Conservation (phyloP, 2,329 filamentous ascomycete genomes). For the Pseudohalonectria lignicola region DNA sequence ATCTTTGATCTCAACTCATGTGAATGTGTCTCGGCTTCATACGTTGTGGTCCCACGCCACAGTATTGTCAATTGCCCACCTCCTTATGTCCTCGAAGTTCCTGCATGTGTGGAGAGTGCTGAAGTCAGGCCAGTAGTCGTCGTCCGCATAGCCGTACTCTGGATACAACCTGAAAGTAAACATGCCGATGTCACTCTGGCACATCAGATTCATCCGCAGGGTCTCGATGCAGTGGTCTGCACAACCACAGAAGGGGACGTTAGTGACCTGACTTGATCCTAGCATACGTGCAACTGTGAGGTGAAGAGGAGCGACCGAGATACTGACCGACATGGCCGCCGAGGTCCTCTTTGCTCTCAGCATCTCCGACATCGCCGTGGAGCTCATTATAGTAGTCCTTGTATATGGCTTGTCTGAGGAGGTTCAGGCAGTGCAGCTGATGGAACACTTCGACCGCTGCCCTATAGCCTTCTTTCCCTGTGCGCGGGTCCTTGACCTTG, state of each 20-base stretch:
- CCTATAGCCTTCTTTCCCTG: constrained; percentile 47
- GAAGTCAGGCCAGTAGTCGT: constrained; percentile 43
- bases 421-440: constrained; percentile 39
- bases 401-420: constrained; percentile 34
- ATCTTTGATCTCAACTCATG: no score
- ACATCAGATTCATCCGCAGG: constrained; percentile 40
- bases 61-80: constrained; percentile 41
- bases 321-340: constrained; percentile 28
- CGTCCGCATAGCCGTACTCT: constrained; percentile 24
- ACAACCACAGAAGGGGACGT: no score
- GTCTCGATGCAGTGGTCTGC: constrained; percentile 43
- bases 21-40: constrained; percentile 8
- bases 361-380: constrained; percentile 31
- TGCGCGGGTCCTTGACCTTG: constrained; percentile 42
- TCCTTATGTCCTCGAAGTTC: constrained; percentile 37
- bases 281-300: neutral
- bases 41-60: constrained; percentile 25
- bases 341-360: constrained; percentile 27
- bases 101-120: constrained; percentile 41
- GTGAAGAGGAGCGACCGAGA: neutral
- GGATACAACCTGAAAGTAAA: constrained; percentile 40
- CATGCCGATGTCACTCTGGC: constrained; percentile 41
- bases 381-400: constrained; percentile 35
- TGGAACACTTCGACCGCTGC: constrained; percentile 49
- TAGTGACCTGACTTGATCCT: no score